Percentiles rank a stretch among this genome's conserved stretches.
These are phyloP conservation scores for Suillus lakei DNA, from an alignment of 768 basidiomycete species.

Conservation along the genomic window DNA sequence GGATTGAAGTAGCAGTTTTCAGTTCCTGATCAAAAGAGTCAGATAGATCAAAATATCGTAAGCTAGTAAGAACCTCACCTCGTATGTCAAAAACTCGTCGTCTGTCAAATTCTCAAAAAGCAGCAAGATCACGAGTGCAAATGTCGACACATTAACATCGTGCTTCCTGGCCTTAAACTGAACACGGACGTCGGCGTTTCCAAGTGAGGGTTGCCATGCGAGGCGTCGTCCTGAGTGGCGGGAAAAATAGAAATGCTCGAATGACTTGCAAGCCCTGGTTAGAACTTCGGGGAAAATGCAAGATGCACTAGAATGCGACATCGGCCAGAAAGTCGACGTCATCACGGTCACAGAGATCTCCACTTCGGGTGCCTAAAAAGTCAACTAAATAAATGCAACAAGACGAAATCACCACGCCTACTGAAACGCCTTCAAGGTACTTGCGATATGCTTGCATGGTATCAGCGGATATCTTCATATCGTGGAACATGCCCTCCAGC, in stretches of 20 bases:
- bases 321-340: constrained; percentile 98
- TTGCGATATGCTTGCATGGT: constrained; percentile 75
- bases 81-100: constrained; percentile 75
- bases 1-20: constrained; percentile 72
- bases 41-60: background rate
- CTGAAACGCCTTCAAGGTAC: constrained; percentile 61
- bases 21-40: constrained; percentile 68
- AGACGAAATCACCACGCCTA: constrained; percentile 39
- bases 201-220: constrained; percentile 90
- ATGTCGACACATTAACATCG: constrained; percentile 92
- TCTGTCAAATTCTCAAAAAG: constrained; percentile 79
- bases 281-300: constrained; percentile 75
- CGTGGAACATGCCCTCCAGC: constrained; percentile 98
- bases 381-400: constrained; percentile 16
- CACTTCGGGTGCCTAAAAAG: constrained; percentile 67
- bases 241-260: constrained; percentile 88
- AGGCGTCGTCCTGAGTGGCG: constrained; percentile 89
- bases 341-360: constrained; percentile 91
- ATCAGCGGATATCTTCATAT: constrained; percentile 89
- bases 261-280: constrained; percentile 68
- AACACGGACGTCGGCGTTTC: constrained; percentile 87
- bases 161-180: constrained; percentile 80
- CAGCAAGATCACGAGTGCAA: constrained; percentile 83
- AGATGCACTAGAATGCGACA: constrained; percentile 61
- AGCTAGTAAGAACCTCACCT: constrained; percentile 45